Evolutionary conservation across 202 grass and related monocot species (phyloP).

Genomic region (Brachypodium distachyon): DNA sequence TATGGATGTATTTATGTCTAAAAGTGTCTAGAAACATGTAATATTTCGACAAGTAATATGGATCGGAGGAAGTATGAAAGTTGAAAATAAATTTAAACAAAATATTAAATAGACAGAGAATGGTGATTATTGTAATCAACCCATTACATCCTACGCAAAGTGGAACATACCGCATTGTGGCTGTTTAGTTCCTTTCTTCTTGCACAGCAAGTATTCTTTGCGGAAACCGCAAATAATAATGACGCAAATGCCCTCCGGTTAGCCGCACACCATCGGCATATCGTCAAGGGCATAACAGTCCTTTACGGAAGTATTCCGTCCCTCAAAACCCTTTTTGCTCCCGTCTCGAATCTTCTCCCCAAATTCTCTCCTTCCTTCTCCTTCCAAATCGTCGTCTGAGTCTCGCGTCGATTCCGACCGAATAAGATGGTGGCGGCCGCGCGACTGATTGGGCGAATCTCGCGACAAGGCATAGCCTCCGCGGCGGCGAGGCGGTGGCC

Average conservation of each 20-base stretch:
- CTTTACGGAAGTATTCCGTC: neutral
- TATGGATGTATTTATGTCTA: no score
- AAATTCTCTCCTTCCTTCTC: neutral
- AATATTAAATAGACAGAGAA: no score
- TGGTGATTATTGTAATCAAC: no score
- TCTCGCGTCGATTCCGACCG: neutral
- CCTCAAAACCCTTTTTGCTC: slow-evolving; percentile 17
- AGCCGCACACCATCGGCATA: no score
- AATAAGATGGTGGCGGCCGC: slow-evolving; percentile 15
- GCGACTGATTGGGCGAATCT: slow-evolving; percentile 16
- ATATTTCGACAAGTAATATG: no score
- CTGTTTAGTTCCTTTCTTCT: no score
- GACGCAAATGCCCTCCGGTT: neutral
- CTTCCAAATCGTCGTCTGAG: no score
- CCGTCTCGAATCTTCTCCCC: neutral
- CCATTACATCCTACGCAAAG: no score
- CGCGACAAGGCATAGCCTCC: neutral
- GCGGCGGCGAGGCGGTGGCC: neutral
- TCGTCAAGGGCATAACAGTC: neutral
- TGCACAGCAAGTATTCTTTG: neutral
- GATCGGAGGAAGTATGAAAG: no score
- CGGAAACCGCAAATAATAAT: neutral
- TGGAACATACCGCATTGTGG: no score
- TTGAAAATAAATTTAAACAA: no score
- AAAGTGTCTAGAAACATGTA: no score